Percentiles rank a stretch among this genome's conserved stretches.
phyloP scores from a whole-genome alignment of 129 eudicot species.

The Apium graveolens region DNA sequence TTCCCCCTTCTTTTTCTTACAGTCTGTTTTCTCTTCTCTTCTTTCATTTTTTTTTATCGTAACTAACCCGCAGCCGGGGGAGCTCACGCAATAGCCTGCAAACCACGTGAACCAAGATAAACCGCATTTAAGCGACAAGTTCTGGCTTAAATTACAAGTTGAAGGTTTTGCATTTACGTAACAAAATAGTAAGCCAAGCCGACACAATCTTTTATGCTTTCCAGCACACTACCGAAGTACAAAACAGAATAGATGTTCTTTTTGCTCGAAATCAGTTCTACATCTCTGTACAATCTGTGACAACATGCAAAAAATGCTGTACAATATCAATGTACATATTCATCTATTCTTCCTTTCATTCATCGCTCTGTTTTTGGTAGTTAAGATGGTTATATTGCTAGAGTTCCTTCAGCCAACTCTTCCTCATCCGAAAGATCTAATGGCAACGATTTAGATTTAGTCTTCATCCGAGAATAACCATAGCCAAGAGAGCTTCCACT shows the following conservation, averaged over 20 bases:
- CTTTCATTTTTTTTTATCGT: too few species aligned
- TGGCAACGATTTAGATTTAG: conserved; percentile 47
- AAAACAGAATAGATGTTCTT: neutral
- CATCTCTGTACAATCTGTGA: neutral
- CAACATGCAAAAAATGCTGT: conserved; percentile 16
- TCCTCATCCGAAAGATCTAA: conserved; percentile 62
- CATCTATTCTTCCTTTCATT: neutral
- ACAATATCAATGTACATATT: conserved; percentile 7
- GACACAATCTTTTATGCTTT: neutral
- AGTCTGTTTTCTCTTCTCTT: too few species aligned
- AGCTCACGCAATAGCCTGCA: too few species aligned
- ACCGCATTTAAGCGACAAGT: too few species aligned
- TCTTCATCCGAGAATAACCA: conserved; percentile 53
- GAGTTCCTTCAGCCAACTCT: conserved; percentile 62
- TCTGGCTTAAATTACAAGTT: neutral
- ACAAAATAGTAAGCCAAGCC: neutral
- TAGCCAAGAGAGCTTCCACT: conserved; percentile 96
- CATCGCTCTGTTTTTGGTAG: neutral
- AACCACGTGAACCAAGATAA: too few species aligned
- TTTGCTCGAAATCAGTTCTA: too few species aligned
- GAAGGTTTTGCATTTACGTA: neutral
- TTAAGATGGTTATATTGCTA: conserved; percentile 39
- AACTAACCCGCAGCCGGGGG: too few species aligned
- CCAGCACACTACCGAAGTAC: neutral
- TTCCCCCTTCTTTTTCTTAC: too few species aligned